Base-by-base conservation (phyloP, 768 basidiomycete species). In the Cystofilobasidium bisporidii region DNA sequence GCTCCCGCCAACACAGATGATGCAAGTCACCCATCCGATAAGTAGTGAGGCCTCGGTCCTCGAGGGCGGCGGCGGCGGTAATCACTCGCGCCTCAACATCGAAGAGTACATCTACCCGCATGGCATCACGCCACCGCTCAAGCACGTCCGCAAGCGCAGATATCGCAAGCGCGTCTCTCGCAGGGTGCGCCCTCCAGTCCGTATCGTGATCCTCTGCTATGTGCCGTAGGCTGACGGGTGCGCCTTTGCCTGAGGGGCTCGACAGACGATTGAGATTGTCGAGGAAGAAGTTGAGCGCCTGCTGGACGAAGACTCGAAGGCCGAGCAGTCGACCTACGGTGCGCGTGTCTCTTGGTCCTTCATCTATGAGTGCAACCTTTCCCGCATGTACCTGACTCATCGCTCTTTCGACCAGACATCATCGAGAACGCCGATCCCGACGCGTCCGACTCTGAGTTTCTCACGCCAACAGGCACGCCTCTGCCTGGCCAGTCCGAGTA, bases 81-180 rank as follows among this genome's bases (percentile, higher is more conserved):
- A 71, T 15, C 43, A 43, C 62, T 86, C 84, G 75, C 83, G 81
- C 63, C 88, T 94, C 79, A 91, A 86, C 72, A 83, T 96, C 58
- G 91, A 96, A 71, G 93, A 97, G 71, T 97, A 93, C 77, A 91
- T 97, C 64, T 99, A 89, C 87, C 92, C 89, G 0, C 93, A 98
- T 73, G 96, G 96, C 3, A 81, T 98, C 56, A 96, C 93, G 0
- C 94, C 94, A 59, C 94, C 96, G 1, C 77, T 99, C 64, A 85
- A 88, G 71, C 85, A 93, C 74, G 90, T 85, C 56, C 83, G 94
- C 64, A 96, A 96, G 77, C 83, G 94, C 45, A 81, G 96, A 53
- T 98, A 97, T 78, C 83, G 94, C 68, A 93, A 91, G 78, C 82
- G 92, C 53, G 85, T 91, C 24, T 92, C 91, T 74, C 82, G 83